Evolutionary conservation across 2,329 filamentous ascomycete genomes (phyloP).

Genomic region (Hortaea werneckii): DNA sequence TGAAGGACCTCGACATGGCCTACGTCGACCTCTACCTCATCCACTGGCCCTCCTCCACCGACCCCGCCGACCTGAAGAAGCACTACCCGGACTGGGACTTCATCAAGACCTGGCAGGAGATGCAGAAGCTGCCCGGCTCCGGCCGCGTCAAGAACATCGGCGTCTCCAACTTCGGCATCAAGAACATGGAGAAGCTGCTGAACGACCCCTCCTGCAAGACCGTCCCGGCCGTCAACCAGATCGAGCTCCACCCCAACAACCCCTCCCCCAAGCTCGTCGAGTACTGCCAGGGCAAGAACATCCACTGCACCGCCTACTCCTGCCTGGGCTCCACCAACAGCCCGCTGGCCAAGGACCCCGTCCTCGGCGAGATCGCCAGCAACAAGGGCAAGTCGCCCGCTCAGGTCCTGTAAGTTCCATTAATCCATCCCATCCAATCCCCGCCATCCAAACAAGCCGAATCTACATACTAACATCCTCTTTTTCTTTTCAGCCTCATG

Average conservation of each 20-base stretch:
- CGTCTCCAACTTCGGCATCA: conserved; percentile 77
- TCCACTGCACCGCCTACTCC: conserved; percentile 66
- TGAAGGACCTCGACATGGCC: conserved; percentile 51
- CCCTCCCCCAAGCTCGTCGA: conserved; percentile 69
- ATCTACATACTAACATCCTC: no score
- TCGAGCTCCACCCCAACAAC: conserved; percentile 72
- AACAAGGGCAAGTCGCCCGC: conserved; percentile 58
- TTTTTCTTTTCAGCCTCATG: conserved; percentile 46
- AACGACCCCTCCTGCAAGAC: conserved; percentile 55
- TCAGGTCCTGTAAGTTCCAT: conserved; percentile 51
- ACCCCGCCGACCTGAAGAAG: conserved; percentile 54
- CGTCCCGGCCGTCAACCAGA: conserved; percentile 64
- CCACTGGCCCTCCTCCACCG: conserved; percentile 60
- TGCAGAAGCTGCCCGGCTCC: conserved; percentile 44
- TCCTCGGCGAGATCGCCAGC: conserved; percentile 48
- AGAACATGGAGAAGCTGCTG: conserved; percentile 64
- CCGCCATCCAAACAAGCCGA: no score
- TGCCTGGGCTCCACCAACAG: conserved; percentile 63
- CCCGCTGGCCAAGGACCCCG: conserved; percentile 56
- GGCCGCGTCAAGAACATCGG: conserved; percentile 66
- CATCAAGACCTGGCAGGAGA: conserved; percentile 57
- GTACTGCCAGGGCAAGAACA: conserved; percentile 62
- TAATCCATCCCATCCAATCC: neutral
- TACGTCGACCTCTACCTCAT: conserved; percentile 64
- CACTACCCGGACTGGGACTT: conserved; percentile 71